Conservation (phyloP, 345 rosid species). For the Lenwebbia sp. region DNA sequence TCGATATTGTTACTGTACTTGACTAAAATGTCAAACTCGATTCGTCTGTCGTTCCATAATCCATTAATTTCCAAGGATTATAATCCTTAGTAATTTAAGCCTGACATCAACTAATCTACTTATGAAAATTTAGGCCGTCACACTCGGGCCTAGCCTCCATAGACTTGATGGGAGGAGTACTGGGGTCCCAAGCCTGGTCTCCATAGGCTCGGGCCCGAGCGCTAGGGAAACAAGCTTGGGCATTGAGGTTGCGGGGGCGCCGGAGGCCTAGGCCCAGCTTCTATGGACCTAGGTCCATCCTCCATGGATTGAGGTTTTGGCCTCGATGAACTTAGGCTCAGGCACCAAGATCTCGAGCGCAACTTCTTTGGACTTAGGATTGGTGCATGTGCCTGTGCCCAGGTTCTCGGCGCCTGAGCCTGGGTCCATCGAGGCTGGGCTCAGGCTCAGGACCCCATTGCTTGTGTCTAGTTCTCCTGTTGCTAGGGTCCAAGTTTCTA, state of each 20-base stretch:
- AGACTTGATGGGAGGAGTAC: not conserved
- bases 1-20: too few species aligned
- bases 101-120: too few species aligned
- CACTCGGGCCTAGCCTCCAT: too few species aligned
- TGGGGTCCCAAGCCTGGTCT: not conserved
- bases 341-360: not conserved
- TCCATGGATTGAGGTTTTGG: not conserved
- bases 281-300: not conserved
- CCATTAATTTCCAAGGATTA: too few species aligned
- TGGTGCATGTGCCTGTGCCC: not conserved
- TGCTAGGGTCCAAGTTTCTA: not conserved
- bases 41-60: too few species aligned
- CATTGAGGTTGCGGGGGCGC: accelerated
- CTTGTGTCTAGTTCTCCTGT: not conserved
- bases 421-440: not conserved
- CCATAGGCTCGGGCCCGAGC: not conserved
- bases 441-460: not conserved
- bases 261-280: not conserved
- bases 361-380: not conserved
- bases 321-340: not conserved
- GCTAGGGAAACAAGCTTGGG: not conserved
- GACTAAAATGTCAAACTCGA: too few species aligned
- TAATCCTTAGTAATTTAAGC: too few species aligned
- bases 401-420: not conserved
- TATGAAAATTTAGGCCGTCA: too few species aligned